Evolutionary conservation across 1,139 yeast genomes (phyloP), one percentile per base, ranked within the genome.

Genomic region (Groenewaldozyma sp.): DNA sequence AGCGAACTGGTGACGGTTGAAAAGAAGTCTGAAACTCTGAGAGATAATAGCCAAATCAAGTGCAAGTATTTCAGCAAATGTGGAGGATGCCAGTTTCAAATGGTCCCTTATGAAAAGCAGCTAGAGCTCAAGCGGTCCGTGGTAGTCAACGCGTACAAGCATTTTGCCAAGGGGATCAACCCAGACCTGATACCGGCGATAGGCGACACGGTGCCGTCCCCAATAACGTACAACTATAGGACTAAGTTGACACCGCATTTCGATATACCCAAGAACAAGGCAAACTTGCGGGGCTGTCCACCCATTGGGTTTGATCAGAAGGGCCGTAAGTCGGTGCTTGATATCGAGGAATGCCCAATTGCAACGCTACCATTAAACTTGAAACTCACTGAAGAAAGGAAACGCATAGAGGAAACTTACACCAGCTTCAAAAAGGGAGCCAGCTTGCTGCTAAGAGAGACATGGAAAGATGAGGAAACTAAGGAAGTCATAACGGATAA

Each of bases 201-300:
- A 24, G 70, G 70, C 9, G 62, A 67, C 2, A 88, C 97, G 0
- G 77, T 83, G 35, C 76, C 82, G 3, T 82, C 95, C 3, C 98
- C 98, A 3, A 63, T 76, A 45, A 71, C 78, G 50, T 83, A 73
- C 56, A 69, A 70, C 34, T 91, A 91, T 62, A 69, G 98, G 57
- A 91, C 98, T 1, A 91, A 91, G 56, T 70, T 91, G 38, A 91
- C 98, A 1, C 98, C 98, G 3, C 98, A 91, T 65, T 91, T 88
- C 62, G 91, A 86, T 55, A 31, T 34, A 19, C 66, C 86, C 32
- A 94, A 94, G n/a, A 68, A 73, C 48, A 67, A 65, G 38, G 58
- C 59, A 29, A 43, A 59, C 37, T 47, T 60, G 39, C 55, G 67
- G 27, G 58, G 59, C 28, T 63, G 74, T 35, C 95, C 96, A 17